Conservation (phyloP, 257 asterid species). For the Solanum clarkiae region DNA sequence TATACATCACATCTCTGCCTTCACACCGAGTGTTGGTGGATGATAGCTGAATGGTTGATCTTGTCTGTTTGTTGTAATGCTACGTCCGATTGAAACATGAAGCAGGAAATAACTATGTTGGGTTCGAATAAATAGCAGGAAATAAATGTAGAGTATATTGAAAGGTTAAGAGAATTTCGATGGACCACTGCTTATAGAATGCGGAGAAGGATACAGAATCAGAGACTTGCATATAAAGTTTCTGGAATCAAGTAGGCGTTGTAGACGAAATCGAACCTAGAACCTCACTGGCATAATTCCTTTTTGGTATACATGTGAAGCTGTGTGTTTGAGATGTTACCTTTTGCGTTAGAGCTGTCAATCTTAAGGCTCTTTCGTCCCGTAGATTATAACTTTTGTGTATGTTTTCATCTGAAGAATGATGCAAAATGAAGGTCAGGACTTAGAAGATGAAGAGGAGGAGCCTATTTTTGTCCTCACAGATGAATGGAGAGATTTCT, state of each 20-base stretch:
- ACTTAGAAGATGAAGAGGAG: slow-evolving; percentile 42
- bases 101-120: neutral
- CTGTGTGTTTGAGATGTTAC: neutral
- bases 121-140: neutral
- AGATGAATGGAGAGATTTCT: slow-evolving; percentile 88
- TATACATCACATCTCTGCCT: neutral
- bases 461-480: slow-evolving; percentile 72
- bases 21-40: neutral
- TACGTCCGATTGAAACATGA: neutral
- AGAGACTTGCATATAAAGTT: neutral
- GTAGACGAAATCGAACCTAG: neutral
- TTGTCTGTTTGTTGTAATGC: neutral
- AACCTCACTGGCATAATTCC: neutral
- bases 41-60: neutral
- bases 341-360: neutral
- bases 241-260: neutral
- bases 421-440: slow-evolving; percentile 19
- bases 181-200: neutral
- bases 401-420: slow-evolving; percentile 7
- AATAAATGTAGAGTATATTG: neutral
- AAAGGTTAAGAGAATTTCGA: neutral
- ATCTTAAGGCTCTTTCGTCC: neutral
- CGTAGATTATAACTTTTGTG: neutral
- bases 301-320: neutral
- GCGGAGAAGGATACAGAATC: neutral